Evolutionary conservation across 2,329 filamentous ascomycete species (phyloP), one percentile per base, ranked within the genome.

Genomic region (Leptographium wingfieldii): DNA sequence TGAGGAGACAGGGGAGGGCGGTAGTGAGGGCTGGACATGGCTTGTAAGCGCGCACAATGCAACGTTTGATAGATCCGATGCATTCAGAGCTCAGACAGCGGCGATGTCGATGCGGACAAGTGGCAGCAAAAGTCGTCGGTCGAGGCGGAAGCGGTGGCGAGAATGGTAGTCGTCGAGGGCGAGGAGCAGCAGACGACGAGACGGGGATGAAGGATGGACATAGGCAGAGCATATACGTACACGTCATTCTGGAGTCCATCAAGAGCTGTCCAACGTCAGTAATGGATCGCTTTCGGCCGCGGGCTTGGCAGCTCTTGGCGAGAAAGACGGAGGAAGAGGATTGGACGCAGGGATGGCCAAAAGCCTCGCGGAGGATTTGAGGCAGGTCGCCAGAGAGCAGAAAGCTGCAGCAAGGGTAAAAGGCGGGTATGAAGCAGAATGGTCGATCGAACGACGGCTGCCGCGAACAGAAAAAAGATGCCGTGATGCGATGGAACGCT

Each of bases 201-300:
- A 40, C 14, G 38, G 43, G 43, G 19, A 48, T 4, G 16, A n/a
- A 29, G 22, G 16, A 54, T 25, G 19, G 19, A 40, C 33, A 55
- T 5, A 29, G 27, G 38, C 14, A 33, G 40, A 33, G 38, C 5
- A 40, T n/a, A 57, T 61, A 65, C 64, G 29, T 66, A 66, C 65
- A 66, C 65, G 64, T 69, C 69, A 69, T 71, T 71, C 63, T 67
- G 66, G 59, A 71, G 65, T 65, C 69, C 68, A 65, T 70, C 65
- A 63, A 71, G 69, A 63, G 62, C 69, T 71, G 67, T 65, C 62
- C 65, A 64, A 68, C 64, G 67, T 70, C 65, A 70, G 68, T 68
- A 63, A 67, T 43, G 62, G 49, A 40, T 27, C n/a, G n/a, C 22
- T 48, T 29, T 3, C 10, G 14, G 27, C 25, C 5, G 31, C 48